A percentile compares a stretch with the other conserved stretches of the same genome.
Conservation (phyloP, 2,329 filamentous ascomycete genomes). For the Paecilomyces niveus region DNA sequence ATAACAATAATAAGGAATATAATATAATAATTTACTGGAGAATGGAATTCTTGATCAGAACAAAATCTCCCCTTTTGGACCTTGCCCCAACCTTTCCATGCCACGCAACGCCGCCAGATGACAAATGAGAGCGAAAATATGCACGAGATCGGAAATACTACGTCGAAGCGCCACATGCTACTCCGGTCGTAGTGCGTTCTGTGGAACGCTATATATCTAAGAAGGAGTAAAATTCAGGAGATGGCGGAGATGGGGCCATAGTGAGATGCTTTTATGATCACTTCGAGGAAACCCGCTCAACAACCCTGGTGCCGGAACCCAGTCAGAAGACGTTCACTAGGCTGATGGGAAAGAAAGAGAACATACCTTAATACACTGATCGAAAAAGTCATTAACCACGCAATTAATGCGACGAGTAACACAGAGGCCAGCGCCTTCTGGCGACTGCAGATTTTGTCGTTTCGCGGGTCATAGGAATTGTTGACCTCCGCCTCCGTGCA, state of each 20-base stretch:
- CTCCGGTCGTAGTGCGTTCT: background rate
- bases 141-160: background rate
- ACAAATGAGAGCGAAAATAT: background rate
- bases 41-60: background rate
- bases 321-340: slow-evolving; percentile 14
- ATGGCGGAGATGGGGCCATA: background rate
- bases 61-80: background rate
- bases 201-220: background rate
- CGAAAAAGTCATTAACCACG: slow-evolving; percentile 86
- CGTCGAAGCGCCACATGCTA: background rate
- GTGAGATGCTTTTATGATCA: slow-evolving; percentile 3
- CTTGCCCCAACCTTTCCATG: background rate
- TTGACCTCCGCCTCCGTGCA: slow-evolving; percentile 45
- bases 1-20: background rate
- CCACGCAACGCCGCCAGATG: background rate
- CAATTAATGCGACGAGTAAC: slow-evolving; percentile 70
- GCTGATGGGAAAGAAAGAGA: background rate
- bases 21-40: background rate
- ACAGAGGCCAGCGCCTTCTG: slow-evolving; percentile 70
- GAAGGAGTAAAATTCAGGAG: background rate
- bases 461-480: slow-evolving; percentile 23
- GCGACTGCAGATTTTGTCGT: slow-evolving; percentile 50
- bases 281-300: slow-evolving; percentile 21
- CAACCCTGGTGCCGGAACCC: slow-evolving; percentile 22
- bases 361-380: slow-evolving; percentile 68